Evolutionary conservation across 2,329 filamentous ascomycete species (phyloP).

Genomic region (Cryphonectria carpinicola): DNA sequence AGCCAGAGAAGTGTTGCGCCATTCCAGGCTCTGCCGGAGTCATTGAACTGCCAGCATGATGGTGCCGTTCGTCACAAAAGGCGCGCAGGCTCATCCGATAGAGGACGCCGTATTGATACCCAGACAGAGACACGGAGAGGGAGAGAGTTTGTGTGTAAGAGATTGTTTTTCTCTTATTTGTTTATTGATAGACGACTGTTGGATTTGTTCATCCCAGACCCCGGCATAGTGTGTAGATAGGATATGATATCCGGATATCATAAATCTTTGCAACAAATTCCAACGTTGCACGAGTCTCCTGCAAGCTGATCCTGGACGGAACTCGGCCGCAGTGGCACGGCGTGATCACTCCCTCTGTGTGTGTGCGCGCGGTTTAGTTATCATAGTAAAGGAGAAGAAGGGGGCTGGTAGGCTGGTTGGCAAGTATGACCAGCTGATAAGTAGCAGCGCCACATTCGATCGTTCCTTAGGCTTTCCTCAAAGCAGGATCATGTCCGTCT

Average conservation of each 20-base stretch:
- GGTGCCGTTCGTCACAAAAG: neutral
- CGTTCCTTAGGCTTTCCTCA: conserved; percentile 2
- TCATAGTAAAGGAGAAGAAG: neutral
- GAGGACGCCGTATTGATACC: neutral
- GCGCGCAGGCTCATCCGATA: neutral
- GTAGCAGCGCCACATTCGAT: neutral
- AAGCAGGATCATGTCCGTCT: conserved; percentile 7
- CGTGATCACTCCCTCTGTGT: neutral
- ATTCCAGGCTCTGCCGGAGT: neutral
- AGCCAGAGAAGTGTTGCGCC: neutral
- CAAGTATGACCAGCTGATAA: neutral
- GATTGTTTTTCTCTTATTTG: neutral
- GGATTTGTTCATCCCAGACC: neutral
- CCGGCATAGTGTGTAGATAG: neutral
- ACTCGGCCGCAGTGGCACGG: neutral
- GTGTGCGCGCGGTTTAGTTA: neutral
- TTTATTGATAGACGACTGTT: neutral
- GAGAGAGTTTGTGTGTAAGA: too few relatives aligned
- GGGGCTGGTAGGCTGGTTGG: neutral
- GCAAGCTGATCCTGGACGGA: neutral
- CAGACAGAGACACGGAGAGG: neutral
- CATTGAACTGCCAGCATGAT: conserved; percentile 11
- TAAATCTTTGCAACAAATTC: neutral
- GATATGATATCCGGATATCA: neutral
- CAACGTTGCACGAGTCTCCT: neutral